Evolutionary conservation across 148 eudicot species (phyloP).

Genomic region (Euryodendron excelsum): DNA sequence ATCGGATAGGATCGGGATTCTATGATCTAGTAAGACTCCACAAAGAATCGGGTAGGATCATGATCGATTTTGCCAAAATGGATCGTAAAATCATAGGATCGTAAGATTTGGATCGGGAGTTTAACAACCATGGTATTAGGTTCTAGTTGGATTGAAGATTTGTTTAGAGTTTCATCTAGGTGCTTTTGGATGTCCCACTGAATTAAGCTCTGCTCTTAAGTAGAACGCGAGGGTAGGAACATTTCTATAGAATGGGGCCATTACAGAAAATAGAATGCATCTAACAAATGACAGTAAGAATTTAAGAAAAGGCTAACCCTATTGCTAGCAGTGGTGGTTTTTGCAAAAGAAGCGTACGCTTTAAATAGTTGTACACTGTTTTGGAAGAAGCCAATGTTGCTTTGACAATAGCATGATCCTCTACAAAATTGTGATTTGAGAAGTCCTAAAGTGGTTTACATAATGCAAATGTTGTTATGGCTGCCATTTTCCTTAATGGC

Average conservation of each 20-base stretch:
- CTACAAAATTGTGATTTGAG: too few species aligned
- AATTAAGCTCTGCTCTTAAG: not conserved
- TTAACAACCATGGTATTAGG: too few species aligned
- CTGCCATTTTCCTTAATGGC: not conserved
- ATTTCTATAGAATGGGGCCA: not conserved
- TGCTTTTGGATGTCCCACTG: not conserved
- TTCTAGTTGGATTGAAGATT: not conserved
- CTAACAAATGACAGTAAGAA: too few species aligned
- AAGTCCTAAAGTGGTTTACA: too few species aligned
- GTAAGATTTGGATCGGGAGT: too few species aligned
- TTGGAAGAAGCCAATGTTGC: not conserved
- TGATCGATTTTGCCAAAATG: too few species aligned
- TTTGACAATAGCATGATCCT: too few species aligned
- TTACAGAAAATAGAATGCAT: not conserved
- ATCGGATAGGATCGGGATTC: too few species aligned
- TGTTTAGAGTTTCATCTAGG: not conserved
- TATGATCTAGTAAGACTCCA: too few species aligned
- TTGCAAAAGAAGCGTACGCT: not conserved
- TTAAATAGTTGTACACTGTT: not conserved
- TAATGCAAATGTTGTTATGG: not conserved
- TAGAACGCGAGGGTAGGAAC: not conserved
- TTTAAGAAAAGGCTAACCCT: too few species aligned
- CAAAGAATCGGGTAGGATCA: too few species aligned
- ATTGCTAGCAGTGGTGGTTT: not conserved
- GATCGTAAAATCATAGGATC: too few species aligned